These are phyloP conservation scores for Helichrysum umbraculigerum DNA, from an alignment of 129 eudicot species.

Conservation along the genomic window DNA sequence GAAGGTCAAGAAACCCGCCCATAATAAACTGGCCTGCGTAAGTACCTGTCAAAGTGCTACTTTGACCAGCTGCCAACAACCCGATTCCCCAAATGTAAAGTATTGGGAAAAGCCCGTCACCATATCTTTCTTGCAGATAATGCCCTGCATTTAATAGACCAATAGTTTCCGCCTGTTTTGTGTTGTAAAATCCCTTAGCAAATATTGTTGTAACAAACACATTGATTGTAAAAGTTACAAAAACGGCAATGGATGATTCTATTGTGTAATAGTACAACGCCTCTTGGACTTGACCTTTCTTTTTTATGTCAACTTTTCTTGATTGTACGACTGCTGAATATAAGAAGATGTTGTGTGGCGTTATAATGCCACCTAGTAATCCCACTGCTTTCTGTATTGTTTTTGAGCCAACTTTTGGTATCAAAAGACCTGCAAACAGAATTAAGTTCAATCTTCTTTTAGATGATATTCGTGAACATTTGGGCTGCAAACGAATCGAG, in stretches of 20 bases:
- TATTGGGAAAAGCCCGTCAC: slow-evolving; percentile 63
- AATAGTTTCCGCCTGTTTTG: slow-evolving; percentile 46
- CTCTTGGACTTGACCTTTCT: slow-evolving; percentile 64
- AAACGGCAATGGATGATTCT: slow-evolving; percentile 57
- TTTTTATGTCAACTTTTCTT: slow-evolving; percentile 54
- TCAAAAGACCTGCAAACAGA: slow-evolving; percentile 51
- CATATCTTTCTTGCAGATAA: slow-evolving; percentile 58
- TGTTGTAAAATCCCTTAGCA: slow-evolving; percentile 65
- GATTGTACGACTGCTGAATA: slow-evolving; percentile 78
- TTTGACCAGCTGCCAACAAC: slow-evolving; percentile 74
- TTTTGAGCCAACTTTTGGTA: slow-evolving; percentile 53
- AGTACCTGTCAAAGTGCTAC: slow-evolving; percentile 81
- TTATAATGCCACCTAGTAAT: slow-evolving; percentile 72
- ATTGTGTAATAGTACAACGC: slow-evolving; percentile 76
- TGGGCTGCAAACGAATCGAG: slow-evolving; percentile 19
- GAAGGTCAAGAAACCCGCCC: slow-evolving; percentile 71
- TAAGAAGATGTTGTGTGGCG: slow-evolving; percentile 71
- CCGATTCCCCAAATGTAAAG: slow-evolving; percentile 85
- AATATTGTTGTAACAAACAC: slow-evolving; percentile 65
- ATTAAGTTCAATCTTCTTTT: neutral
- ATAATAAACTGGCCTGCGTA: slow-evolving; percentile 78
- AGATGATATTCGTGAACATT: neutral
- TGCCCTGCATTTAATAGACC: slow-evolving; percentile 73
- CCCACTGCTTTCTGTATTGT: slow-evolving; percentile 63
- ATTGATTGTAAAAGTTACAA: slow-evolving; percentile 57